Base-by-base conservation (phyloP, 495 filamentous ascomycete genomes). In the Aspergillus cristatus region DNA sequence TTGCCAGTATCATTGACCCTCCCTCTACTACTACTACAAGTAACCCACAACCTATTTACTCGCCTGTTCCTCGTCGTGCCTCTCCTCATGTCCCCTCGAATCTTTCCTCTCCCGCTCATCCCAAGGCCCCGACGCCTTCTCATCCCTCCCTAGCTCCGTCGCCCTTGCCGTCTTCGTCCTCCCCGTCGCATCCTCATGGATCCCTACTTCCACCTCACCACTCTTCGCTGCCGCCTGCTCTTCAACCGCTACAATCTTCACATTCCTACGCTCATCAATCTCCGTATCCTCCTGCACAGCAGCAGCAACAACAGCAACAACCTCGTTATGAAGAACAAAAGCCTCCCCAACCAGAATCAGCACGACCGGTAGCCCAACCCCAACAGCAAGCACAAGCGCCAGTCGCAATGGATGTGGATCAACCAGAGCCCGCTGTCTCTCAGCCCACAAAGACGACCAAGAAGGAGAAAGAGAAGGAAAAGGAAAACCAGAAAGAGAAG, bases 1-100 rank as follows among this genome's bases (percentile, higher is more conserved):
- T 95, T 43, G 79, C 86, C 14, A 91, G 85, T 55, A 71, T 94
- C 25, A 87, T 94, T 28, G 87, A 95, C 43, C 85, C 84, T 6
- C 77, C 82, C 54, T 8, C 54, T 60, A 38, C 58, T 63, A 35
- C 56, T 66, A 24, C 47, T 18, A 60, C n/a, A n/a, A n/a, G n/a
- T n/a, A n/a, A n/a, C n/a, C n/a, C n/a, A n/a, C n/a, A 58, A 32
- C 38, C 46, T 7, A 25, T 49, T n/a, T 65, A 59, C 39, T 38
- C 48, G 25, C 43, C 48, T 3, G 13, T n/a, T 3, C 54, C 53
- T 7, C 42, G 53, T 6, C 63, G 63, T 33, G 49, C 51, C 3
- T 57, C 63, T 1, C 57, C 63, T 6, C 54, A 55, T 46, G 54
- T 48, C 25, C 48, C 55, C 8, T 38, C 54, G 7, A 47, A 47